phyloP scores from a whole-genome alignment of 2,329 filamentous ascomycete species.

The Penicillium sp. region DNA sequence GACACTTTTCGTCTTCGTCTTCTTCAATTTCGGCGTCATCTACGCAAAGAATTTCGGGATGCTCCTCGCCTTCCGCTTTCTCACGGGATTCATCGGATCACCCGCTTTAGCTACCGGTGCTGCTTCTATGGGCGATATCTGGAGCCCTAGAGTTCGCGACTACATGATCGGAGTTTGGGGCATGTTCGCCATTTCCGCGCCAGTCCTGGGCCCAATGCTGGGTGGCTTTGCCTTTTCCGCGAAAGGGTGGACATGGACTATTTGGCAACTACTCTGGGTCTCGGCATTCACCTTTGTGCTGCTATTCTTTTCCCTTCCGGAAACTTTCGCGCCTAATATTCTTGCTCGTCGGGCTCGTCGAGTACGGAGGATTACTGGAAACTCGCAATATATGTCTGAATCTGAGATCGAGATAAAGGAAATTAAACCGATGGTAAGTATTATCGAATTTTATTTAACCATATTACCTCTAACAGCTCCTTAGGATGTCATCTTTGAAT shows the following conservation, averaged over 20 bases:
- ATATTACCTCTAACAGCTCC: not conserved
- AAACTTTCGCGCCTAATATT: slow-evolving; percentile 33
- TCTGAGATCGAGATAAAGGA: slow-evolving; percentile 38
- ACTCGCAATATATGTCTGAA: slow-evolving; percentile 46
- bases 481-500: slow-evolving; percentile 45
- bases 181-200: slow-evolving; percentile 46
- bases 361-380: slow-evolving; percentile 42
- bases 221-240: slow-evolving; percentile 63
- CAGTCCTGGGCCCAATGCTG: slow-evolving; percentile 65
- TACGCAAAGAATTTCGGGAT: slow-evolving; percentile 57
- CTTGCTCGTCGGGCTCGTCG: slow-evolving; percentile 22
- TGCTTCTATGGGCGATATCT: slow-evolving; percentile 51
- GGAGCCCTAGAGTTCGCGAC: slow-evolving; percentile 46
- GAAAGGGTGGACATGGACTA: slow-evolving; percentile 66
- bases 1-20: slow-evolving; percentile 54
- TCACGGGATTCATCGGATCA: slow-evolving; percentile 56
- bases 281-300: slow-evolving; percentile 60
- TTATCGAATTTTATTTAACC: not conserved
- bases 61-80: slow-evolving; percentile 57
- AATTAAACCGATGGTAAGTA: slow-evolving; percentile 35
- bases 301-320: slow-evolving; percentile 35
- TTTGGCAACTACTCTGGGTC: slow-evolving; percentile 65
- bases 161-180: slow-evolving; percentile 66
- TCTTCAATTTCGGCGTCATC: slow-evolving; percentile 54
- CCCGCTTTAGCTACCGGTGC: slow-evolving; percentile 52